Percentiles rank a stretch among this genome's conserved stretches.
Evolutionary conservation across 208 protist species (phyloP).

Genomic region (Leishmania turanica): DNA sequence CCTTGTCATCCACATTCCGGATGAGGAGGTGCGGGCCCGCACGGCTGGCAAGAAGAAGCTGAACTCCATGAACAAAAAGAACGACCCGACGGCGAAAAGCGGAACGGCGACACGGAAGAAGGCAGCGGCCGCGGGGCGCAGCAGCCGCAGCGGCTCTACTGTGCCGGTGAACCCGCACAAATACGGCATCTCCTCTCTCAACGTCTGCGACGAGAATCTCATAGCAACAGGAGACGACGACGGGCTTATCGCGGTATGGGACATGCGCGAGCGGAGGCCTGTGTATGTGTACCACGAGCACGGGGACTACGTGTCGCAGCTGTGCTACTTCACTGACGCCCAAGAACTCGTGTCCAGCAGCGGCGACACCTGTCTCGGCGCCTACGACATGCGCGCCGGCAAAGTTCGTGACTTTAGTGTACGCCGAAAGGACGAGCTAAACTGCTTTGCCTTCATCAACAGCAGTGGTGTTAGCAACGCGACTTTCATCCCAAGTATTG

Average conservation of each 20-base stretch:
- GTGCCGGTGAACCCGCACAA: slow-evolving; percentile 81
- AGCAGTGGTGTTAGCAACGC: slow-evolving; percentile 68
- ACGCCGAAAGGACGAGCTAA: slow-evolving; percentile 85
- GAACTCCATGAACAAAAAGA: slow-evolving; percentile 47
- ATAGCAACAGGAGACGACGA: slow-evolving; percentile 90
- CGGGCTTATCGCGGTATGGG: slow-evolving; percentile 85
- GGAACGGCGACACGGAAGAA: slow-evolving; percentile 18
- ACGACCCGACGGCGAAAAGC: slow-evolving; percentile 8
- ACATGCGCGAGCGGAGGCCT: slow-evolving; percentile 78
- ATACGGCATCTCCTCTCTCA: slow-evolving; percentile 81
- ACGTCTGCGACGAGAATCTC: slow-evolving; percentile 85
- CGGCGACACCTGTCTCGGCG: slow-evolving; percentile 86
- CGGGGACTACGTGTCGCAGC: slow-evolving; percentile 89
- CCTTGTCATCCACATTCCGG: slow-evolving; percentile 74
- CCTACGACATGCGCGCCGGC: slow-evolving; percentile 76
- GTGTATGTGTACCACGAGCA: slow-evolving; percentile 86
- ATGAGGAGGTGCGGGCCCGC: slow-evolving; percentile 24
- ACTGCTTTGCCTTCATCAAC: slow-evolving; percentile 91
- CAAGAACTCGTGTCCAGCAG: slow-evolving; percentile 86
- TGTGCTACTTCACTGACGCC: slow-evolving; percentile 89
- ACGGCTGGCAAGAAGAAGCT: slow-evolving; percentile 35
- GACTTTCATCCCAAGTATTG: slow-evolving; percentile 83
- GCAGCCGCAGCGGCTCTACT: neutral
- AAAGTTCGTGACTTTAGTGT: slow-evolving; percentile 85
- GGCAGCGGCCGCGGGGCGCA: slow-evolving; percentile 6